phyloP scores from a whole-genome alignment of 1,139 yeast genomes.

The Yueomyces sp. region DNA sequence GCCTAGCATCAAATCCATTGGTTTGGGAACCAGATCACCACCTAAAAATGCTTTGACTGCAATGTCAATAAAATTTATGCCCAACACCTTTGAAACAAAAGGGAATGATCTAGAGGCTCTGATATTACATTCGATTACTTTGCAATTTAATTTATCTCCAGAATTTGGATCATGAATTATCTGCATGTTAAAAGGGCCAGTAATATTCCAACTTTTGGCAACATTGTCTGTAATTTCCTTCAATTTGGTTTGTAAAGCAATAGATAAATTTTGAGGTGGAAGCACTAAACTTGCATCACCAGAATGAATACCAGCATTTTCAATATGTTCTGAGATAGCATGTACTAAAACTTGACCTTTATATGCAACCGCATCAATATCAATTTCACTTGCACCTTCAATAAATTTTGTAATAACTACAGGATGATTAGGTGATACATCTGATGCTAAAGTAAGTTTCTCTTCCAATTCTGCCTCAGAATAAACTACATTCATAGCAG shows the following conservation, averaged over 20 bases:
- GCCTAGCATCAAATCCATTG: conserved; percentile 53
- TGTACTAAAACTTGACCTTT: conserved; percentile 83
- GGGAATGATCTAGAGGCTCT: conserved; percentile 99
- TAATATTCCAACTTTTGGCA: conserved; percentile 86
- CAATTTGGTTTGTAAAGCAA: conserved; percentile 46
- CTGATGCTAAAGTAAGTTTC: conserved; percentile 76
- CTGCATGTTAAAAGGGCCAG: conserved; percentile 98
- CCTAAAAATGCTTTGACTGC: conserved; percentile 80
- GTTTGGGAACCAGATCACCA: conserved; percentile 36
- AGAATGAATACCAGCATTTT: conserved; percentile 97
- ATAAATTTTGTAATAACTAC: conserved; percentile 95
- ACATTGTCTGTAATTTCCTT: conserved; percentile 83
- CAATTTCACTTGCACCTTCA: conserved; percentile 92
- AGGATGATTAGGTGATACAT: conserved; percentile 91
- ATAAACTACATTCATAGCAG: conserved; percentile 93
- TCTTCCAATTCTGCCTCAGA: conserved; percentile 64
- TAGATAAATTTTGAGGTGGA: conserved; percentile 73
- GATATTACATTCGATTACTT: conserved; percentile 96
- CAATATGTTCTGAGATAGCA: conserved; percentile 96
- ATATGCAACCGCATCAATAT: conserved; percentile 90
- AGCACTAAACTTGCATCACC: conserved; percentile 94
- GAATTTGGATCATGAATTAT: conserved; percentile 48
- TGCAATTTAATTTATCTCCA: conserved; percentile 43
- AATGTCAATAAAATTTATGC: conserved; percentile 84
- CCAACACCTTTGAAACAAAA: conserved; percentile 92